Evolutionary conservation across 768 basidiomycete species (phyloP).

Genomic region (Rubroboletus satanas): DNA sequence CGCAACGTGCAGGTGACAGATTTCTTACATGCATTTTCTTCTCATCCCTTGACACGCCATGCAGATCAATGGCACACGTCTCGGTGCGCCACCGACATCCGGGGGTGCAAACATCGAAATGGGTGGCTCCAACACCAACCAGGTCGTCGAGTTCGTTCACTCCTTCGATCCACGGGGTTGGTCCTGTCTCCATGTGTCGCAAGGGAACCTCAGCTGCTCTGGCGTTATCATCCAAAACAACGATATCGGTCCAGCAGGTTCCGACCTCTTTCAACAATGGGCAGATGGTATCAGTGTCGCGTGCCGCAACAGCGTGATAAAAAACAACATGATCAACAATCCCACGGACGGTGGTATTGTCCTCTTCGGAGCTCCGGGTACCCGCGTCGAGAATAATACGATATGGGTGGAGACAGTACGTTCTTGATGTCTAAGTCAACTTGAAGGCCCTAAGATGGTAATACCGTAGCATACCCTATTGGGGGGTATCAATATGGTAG

Average conservation of each 20-base stretch:
- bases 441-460: neutral
- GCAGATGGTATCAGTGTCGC: conserved; percentile 79
- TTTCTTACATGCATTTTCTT: neutral
- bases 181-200: conserved; percentile 76
- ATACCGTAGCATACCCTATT: conserved; percentile 55
- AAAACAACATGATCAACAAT: conserved; percentile 65
- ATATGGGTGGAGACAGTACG: conserved; percentile 67
- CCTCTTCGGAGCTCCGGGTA: conserved; percentile 71
- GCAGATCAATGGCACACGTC: conserved; percentile 73
- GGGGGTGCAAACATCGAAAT: conserved; percentile 84
- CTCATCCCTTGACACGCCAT: neutral
- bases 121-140: conserved; percentile 69
- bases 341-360: conserved; percentile 82
- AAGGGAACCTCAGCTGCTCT: conserved; percentile 64
- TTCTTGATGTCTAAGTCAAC: conserved; percentile 2
- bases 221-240: conserved; percentile 72
- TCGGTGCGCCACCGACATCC: conserved; percentile 43
- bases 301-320: conserved; percentile 58
- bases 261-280: conserved; percentile 65
- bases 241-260: conserved; percentile 77
- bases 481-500: conserved; percentile 78
- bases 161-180: conserved; percentile 77
- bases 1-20: conserved; percentile 64
- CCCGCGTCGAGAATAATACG: conserved; percentile 70
- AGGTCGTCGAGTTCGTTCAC: conserved; percentile 73